Evolutionary conservation across 805 yeast species (phyloP).

Genomic region (Blastobotrys muscicola): DNA sequence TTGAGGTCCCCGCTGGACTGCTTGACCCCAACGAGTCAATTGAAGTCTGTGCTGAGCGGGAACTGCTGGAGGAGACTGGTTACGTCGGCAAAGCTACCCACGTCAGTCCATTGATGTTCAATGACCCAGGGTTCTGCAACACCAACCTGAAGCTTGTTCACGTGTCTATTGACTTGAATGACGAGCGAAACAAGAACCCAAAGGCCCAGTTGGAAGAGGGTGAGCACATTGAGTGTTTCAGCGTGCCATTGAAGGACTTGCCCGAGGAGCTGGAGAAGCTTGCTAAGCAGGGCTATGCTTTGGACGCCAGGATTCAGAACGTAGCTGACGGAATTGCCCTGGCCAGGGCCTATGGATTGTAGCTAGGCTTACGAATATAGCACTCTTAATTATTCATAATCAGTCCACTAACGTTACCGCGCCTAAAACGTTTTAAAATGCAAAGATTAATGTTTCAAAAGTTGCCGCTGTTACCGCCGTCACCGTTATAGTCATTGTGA

Average conservation of each 20-base stretch:
- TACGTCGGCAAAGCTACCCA: conserved; percentile 55
- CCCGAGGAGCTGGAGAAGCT: conserved; percentile 45
- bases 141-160: conserved; percentile 76
- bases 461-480: too few species aligned
- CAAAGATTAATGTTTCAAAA: too few species aligned
- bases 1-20: conserved; percentile 93
- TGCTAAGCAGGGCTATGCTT: conserved; percentile 54
- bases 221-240: conserved; percentile 87
- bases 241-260: conserved; percentile 47
- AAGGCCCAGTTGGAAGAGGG: conserved; percentile 72
- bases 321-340: conserved; percentile 71
- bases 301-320: conserved; percentile 84
- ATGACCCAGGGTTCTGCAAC: conserved; percentile 86
- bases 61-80: conserved; percentile 88
- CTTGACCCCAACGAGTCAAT: conserved; percentile 75
- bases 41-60: conserved; percentile 77
- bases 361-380: too few species aligned
- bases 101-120: conserved; percentile 43
- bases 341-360: conserved; percentile 29
- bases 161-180: conserved; percentile 62
- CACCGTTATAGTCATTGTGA: too few species aligned
- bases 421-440: too few species aligned
- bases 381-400: too few species aligned
- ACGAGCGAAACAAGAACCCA: conserved; percentile 60
- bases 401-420: too few species aligned